Base-by-base conservation (phyloP, 1,284 basidiomycete genomes). In the Ustilago cynodontis region DNA sequence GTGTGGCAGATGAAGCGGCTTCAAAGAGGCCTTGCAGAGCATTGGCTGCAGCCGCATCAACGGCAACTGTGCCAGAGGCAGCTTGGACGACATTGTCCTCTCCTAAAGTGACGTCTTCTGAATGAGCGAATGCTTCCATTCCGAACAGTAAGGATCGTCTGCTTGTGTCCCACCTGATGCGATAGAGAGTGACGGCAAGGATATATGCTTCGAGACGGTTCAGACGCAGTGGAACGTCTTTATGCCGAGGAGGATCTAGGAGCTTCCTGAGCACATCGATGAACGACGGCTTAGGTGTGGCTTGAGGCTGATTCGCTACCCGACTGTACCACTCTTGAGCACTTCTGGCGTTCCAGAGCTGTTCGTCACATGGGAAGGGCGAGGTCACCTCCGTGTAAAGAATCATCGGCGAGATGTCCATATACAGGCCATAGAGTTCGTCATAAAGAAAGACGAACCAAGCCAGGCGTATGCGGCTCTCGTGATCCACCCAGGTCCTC, bases 391-490 rank as follows among this genome's bases (percentile, higher is more conserved):
- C 61, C 13, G 53, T 57, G 7, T 50, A 56, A 2, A 56, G 59
- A 13, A 68, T 26, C 59, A 68, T 60, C 6, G 65, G 65, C 16
- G 65, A 59, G 28, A 68, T 59, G 45, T 68, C 65, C 39, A 62
- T 52, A 33, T 62, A 68, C 39, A 50, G 29, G 24, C 59, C 54
- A 47, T 51, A 68, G 1, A 61, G 53, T 33, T 68, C 59, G 26
- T 68, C 65, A 31, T 68, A 66, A 10, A 66, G 50, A 37, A 60
- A 66, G 11, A 58, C 65, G n/a, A 64, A 66, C 65, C 65, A 66
- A 13, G 24, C 65, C 1, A 66, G 50, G 4, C 65, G 49, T 13
- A 66, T 54, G 18, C 65, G 50, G 31, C 50, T 51, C 37, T 66
- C 65, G 16, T 35, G 18, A 7, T 59, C 56, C 29, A 66, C 52